A percentile compares a stretch with the other conserved stretches of the same genome.
phyloP scores from a whole-genome alignment of 208 protist species.

The Leishmania tropica region DNA sequence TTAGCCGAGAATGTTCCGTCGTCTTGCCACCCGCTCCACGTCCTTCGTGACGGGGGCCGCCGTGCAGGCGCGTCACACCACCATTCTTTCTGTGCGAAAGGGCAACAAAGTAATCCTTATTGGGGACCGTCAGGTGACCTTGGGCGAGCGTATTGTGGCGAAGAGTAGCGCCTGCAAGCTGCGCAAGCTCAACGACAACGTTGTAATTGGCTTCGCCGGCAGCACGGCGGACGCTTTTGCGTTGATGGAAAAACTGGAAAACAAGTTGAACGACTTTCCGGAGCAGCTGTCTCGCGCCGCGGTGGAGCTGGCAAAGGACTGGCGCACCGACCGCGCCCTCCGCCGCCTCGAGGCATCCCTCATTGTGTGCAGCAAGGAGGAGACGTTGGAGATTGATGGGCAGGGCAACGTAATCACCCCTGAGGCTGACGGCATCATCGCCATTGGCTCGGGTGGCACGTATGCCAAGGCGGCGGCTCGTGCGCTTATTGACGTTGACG shows the following conservation, averaged over 20 bases:
- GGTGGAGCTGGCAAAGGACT: conserved; percentile 96
- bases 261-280: conserved; percentile 93
- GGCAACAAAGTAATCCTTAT: conserved; percentile 93
- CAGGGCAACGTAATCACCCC: conserved; percentile 96
- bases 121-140: conserved; percentile 94
- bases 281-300: conserved; percentile 93
- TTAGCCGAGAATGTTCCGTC: conserved; percentile 39
- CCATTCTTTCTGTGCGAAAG: conserved; percentile 94
- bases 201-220: conserved; percentile 94
- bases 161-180: conserved; percentile 90
- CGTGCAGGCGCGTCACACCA: conserved; percentile 83
- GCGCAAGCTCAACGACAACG: conserved; percentile 74
- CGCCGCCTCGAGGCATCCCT: conserved; percentile 94
- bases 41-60: conserved; percentile 35
- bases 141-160: conserved; percentile 92
- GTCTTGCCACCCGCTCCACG: conserved; percentile 45
- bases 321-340: conserved; percentile 95
- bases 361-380: conserved; percentile 91
- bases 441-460: conserved; percentile 93
- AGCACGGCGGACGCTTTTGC: conserved; percentile 95
- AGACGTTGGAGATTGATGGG: conserved; percentile 94
- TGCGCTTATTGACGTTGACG: conserved; percentile 92
- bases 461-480: conserved; percentile 95
- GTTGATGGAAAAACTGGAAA: conserved; percentile 96
- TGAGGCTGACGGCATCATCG: conserved; percentile 93